phyloP scores from a whole-genome alignment of 805 yeast species.

The Ogataea allantospora region DNA sequence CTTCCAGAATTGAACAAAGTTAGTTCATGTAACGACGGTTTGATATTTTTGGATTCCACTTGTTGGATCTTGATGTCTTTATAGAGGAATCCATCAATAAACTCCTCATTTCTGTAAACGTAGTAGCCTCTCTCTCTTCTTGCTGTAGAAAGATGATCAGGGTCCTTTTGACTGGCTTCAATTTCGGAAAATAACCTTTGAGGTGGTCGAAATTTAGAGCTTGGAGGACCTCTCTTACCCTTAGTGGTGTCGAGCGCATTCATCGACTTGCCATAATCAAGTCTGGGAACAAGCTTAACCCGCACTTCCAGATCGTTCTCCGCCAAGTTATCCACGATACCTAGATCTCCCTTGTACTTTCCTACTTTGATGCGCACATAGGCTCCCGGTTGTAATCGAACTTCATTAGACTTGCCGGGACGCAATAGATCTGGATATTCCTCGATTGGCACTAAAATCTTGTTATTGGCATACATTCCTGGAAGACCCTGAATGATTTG shows the following conservation, averaged over 20 bases:
- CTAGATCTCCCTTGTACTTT: conserved; percentile 88
- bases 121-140: conserved; percentile 62
- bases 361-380: conserved; percentile 91
- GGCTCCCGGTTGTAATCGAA: conserved; percentile 85
- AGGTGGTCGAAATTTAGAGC: conserved; percentile 71
- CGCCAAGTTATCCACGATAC: conserved; percentile 86
- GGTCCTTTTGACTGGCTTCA: conserved; percentile 85
- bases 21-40: conserved; percentile 85
- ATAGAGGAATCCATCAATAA: conserved; percentile 79
- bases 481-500: conserved; percentile 87
- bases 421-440: conserved; percentile 92
- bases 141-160: conserved; percentile 59
- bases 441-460: conserved; percentile 88
- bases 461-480: conserved; percentile 68
- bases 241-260: conserved; percentile 25
- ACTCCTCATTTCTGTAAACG: conserved; percentile 83
- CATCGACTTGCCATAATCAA: conserved; percentile 77
- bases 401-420: conserved; percentile 84
- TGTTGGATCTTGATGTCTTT: conserved; percentile 84
- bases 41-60: conserved; percentile 73
- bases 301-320: conserved; percentile 96
- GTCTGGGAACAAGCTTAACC: conserved; percentile 86
- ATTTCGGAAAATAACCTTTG: conserved; percentile 84
- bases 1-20: conserved; percentile 74
- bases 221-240: conserved; percentile 45